Evolutionary conservation across 441 rosid species (phyloP), one percentile per base, ranked within the genome.

Genomic region (Pelargonium citronellum): DNA sequence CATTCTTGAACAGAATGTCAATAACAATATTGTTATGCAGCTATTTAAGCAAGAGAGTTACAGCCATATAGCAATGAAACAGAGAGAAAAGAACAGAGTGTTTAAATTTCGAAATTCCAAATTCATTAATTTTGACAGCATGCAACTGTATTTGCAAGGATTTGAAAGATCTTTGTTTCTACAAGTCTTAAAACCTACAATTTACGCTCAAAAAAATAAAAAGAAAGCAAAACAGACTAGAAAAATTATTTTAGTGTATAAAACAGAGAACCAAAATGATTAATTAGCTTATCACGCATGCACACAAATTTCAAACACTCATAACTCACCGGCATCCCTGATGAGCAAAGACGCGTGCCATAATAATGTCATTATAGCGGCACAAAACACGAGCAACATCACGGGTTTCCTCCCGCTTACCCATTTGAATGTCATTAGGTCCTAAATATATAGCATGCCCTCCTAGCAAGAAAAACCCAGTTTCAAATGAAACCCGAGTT

Each of bases 271-370:
- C 66, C 39, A 62, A 27, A 62, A 27, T 22, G 41, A 37, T 63
- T 27, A 63, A 19, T 11, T 58, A 13, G 5, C 11, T 12, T 11
- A 57, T 11, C 7, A 58, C 63, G 10, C 53, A 34, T 16, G 5
- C 17, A 69, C 24, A 20, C 70, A 69, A 55, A 41, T 58, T 58
- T 9, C 30, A 58, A 67, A 74, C 67, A 55, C 7, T 69, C 61
- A 70, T 69, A 85, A 83, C 87, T 84, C 92, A 85, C 90, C 87
- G 69, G 84, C 96, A 73, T 91, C 91, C 97, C 99, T 92, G 95
- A 91, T 91, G 97, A 82, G 90, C 91, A 82, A 95, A 95, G n/a
- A 92, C 92, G 30, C 95, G 95, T 1, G 99, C 98, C 98, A 91
- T 91, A 67, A 95, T 83, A 70, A 95, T 86, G 74, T 95, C 97